Percentiles rank a stretch among this genome's conserved stretches.
phyloP scores from a whole-genome alignment of 441 rosid species.

The Gossypium gossypioides region DNA sequence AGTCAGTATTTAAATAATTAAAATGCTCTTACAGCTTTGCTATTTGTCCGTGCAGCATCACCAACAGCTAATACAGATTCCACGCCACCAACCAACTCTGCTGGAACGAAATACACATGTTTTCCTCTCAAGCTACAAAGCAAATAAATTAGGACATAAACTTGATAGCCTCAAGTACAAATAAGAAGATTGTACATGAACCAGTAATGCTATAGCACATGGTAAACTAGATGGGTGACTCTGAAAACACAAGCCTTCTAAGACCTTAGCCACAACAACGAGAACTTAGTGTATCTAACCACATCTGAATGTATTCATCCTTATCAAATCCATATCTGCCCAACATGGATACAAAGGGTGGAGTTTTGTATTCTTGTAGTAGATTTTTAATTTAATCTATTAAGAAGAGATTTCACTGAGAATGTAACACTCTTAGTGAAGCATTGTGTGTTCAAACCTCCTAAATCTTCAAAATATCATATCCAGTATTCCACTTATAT shows the following conservation, averaged over 20 bases:
- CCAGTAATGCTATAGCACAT: not conserved
- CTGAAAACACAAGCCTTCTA: not conserved
- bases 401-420: not conserved
- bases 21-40: conserved; percentile 39
- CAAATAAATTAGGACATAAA: conserved; percentile 13
- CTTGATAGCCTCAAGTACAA: not conserved
- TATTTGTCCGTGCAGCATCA: conserved; percentile 47
- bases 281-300: not conserved
- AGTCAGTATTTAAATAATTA: not conserved
- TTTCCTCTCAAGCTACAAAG: conserved; percentile 71
- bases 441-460: not conserved
- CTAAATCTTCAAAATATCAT: not conserved
- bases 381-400: not conserved
- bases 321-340: not conserved
- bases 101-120: conserved; percentile 65
- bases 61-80: conserved; percentile 72
- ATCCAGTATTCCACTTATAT: not conserved
- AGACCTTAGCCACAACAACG: not conserved
- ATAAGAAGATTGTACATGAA: not conserved
- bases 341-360: not conserved
- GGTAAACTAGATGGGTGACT: not conserved
- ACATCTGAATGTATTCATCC: not conserved
- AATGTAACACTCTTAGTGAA: not conserved
- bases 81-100: conserved; percentile 56
- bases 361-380: not conserved